A percentile compares a stretch with the other conserved stretches of the same genome.
Conservation (phyloP, 2,329 filamentous ascomycete species). For the Podosphaera fusca region DNA sequence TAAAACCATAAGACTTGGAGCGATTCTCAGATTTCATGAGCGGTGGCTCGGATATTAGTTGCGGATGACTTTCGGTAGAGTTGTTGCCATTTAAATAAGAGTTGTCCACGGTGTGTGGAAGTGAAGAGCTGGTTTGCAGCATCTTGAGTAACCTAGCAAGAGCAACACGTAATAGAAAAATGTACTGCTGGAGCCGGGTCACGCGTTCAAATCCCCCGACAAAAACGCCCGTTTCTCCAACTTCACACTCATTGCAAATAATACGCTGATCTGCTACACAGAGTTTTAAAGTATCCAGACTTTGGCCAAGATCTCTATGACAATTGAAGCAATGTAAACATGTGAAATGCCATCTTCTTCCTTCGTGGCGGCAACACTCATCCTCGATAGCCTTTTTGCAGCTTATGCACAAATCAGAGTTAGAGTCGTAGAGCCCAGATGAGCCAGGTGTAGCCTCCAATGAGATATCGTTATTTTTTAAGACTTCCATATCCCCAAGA, state of each 20-base stretch:
- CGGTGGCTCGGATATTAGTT: constrained; percentile 25
- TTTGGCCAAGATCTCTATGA: constrained; percentile 44
- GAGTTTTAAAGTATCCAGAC: constrained; percentile 47
- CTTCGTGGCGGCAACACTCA: constrained; percentile 56
- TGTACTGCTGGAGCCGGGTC: constrained; percentile 77
- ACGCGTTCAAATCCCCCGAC: constrained; percentile 44
- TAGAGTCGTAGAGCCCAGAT: constrained; percentile 43
- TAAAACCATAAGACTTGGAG: constrained; percentile 51
- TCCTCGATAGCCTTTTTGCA: constrained; percentile 86
- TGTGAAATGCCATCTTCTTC: constrained; percentile 61
- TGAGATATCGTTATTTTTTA: constrained; percentile 47
- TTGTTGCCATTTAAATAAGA: constrained; percentile 43
- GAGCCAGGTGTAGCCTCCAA: constrained; percentile 43
- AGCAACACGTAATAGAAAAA: constrained; percentile 78
- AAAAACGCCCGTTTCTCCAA: constrained; percentile 27
- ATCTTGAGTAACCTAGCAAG: constrained; percentile 75
- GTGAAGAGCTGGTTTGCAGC: constrained; percentile 56
- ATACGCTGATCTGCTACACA: constrained; percentile 43
- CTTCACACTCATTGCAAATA: constrained; percentile 46
- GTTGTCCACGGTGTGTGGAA: constrained; percentile 56
- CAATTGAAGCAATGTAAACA: constrained; percentile 56
- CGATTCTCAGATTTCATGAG: constrained; percentile 41
- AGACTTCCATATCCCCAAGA: constrained; percentile 57
- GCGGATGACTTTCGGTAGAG: constrained; percentile 36
- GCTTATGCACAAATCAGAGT: constrained; percentile 62